Conservation (phyloP, 306 rosid genomes). For the Senna siamea region DNA sequence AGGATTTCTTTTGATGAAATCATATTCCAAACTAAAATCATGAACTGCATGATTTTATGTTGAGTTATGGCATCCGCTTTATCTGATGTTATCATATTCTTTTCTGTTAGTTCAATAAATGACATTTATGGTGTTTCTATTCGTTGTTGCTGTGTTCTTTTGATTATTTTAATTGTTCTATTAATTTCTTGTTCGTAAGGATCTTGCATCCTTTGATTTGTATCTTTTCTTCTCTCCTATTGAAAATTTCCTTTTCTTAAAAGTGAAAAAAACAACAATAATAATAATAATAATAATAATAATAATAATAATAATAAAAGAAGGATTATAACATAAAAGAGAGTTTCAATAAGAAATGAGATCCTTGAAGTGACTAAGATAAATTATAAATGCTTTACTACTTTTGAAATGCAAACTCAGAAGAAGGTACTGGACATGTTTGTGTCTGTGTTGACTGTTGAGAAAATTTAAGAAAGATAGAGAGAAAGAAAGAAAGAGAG, state of each 20-base stretch:
- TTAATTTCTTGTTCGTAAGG: neutral
- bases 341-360: neutral
- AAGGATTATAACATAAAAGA: neutral
- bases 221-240: neutral
- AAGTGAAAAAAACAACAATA: too few relatives aligned
- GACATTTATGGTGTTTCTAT: neutral
- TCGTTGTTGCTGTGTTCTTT: neutral
- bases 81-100: neutral
- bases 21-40: neutral
- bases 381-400: neutral
- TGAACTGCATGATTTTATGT: constrained; percentile 17
- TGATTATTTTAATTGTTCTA: neutral
- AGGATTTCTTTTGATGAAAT: constrained; percentile 14
- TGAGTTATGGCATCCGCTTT: neutral
- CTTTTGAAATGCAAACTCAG: neutral
- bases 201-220: neutral
- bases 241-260: neutral
- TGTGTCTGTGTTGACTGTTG: neutral
- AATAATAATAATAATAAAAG: neutral
- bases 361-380: neutral
- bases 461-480: neutral
- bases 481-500: neutral
- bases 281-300: too few relatives aligned
- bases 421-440: neutral
- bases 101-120: constrained; percentile 10